phyloP scores from a whole-genome alignment of 1,284 basidiomycete species.

The Somion occarium region DNA sequence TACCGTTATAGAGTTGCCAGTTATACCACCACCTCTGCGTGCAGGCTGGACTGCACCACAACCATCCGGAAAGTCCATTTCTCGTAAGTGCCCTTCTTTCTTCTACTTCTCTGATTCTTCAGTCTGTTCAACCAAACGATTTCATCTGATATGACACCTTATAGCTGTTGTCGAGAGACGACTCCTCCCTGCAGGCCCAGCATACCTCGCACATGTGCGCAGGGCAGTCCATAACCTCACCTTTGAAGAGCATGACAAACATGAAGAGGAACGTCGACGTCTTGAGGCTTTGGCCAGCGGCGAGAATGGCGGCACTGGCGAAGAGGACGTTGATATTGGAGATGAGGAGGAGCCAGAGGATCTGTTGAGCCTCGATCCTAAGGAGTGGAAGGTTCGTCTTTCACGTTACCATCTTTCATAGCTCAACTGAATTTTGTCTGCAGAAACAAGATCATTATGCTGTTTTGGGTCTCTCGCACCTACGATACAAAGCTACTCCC shows the following conservation, averaged over 20 bases:
- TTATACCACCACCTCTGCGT: conserved; percentile 28
- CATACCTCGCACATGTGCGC: conserved; percentile 78
- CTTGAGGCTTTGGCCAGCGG: conserved; percentile 49
- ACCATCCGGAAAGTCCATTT: conserved; percentile 26
- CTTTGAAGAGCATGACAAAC: conserved; percentile 76
- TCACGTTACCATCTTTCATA: not conserved
- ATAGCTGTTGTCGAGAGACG: conserved; percentile 34
- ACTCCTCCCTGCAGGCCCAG: conserved; percentile 80
- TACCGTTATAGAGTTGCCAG: conserved; percentile 26
- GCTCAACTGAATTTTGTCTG: no score
- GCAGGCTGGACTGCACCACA: conserved; percentile 24
- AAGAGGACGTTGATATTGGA: conserved; percentile 90
- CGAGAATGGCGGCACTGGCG: conserved; percentile 48
- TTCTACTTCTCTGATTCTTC: not conserved
- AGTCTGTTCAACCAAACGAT: not conserved
- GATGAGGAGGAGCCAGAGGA: conserved; percentile 84
- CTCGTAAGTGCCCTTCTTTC: conserved; percentile 24
- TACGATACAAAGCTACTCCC: conserved; percentile 84
- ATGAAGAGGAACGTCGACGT: conserved; percentile 50
- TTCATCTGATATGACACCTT: conserved; percentile 1
- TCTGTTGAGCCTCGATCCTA: conserved; percentile 80
- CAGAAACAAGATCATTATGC: conserved; percentile 99
- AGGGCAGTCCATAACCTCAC: conserved; percentile 72
- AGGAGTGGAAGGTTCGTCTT: conserved; percentile 91
- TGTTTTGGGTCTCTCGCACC: conserved; percentile 88